Evolutionary conservation across 2,329 filamentous ascomycete genomes (phyloP), one percentile per base, ranked within the genome.

Genomic region (Helicocarpus griseus): DNA sequence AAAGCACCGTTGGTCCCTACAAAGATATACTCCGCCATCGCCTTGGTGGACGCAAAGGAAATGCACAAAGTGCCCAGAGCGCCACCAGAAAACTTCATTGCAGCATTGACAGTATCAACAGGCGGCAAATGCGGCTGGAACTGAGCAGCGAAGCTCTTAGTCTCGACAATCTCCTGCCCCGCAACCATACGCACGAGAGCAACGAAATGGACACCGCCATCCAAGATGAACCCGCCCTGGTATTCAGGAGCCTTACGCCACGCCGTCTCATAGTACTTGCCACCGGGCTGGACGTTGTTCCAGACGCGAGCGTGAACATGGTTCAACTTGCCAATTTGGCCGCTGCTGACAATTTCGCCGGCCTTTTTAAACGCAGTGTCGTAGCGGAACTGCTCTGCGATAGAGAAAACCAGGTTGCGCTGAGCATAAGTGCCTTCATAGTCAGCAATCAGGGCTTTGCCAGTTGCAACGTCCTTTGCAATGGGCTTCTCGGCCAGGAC

Each of bases 301-400:
- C 74, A 70, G 41, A 76, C 61, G n/a, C 70, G 66, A 1, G 73
- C 67, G 22, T 76, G 69, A 64, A 81, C 80, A 1, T 71, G 70
- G 24, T 76, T 65, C 1, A 80, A 63, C 29, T 67, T 64, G 17
- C 79, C 79, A 24, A 79, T 62, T 6, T 68, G 28, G 39, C 53
- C 53, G 29, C 29, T 64, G 26, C 67, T 60, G 7, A 79, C 66
- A 51, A 75, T 69, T 54, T 72, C 63, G 1, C 72, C 69, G 2
- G 69, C 76, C 49, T 70, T 71, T 4, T 67, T 43, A 61, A 72
- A 79, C 29, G 73, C 73, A 24, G 65, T 67, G 49, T 77, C 62
- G 60, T 74, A 81, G 45, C 80, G 73, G 63, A 73, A 78, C 62
- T 82, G 81, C 64, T 82, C 79, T 2, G 77, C 79, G 2, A 82